These are phyloP conservation scores for Blastomyces parvus DNA, from an alignment of 2,329 filamentous ascomycete genomes.

Conservation along the genomic window DNA sequence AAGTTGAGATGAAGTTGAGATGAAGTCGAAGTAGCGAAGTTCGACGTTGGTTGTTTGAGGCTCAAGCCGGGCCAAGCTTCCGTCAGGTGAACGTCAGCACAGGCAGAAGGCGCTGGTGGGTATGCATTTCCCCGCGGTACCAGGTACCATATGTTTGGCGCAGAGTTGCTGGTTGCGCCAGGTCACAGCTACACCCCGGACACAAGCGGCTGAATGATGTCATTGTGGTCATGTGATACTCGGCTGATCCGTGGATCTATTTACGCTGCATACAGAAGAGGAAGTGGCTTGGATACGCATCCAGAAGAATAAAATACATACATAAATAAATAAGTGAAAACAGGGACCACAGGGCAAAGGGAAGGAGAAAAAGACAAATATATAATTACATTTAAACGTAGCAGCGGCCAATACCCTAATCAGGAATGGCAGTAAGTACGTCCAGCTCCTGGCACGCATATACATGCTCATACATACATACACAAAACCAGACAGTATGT, in stretches of 20 bases:
- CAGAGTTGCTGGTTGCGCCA: background rate
- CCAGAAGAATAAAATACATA: background rate
- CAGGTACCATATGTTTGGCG: background rate
- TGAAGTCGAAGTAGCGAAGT: background rate
- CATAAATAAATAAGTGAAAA: background rate
- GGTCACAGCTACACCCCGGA: background rate
- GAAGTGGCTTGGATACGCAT: no score
- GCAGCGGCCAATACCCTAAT: background rate
- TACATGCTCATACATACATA: background rate
- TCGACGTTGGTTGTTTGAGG: background rate
- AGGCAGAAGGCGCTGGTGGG: background rate
- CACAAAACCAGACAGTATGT: background rate
- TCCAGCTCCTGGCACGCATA: background rate
- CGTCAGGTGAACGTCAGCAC: background rate
- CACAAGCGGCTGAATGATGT: no score
- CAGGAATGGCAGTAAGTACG: no score
- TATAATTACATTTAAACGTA: slow-evolving; percentile 4
- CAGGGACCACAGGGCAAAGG: background rate
- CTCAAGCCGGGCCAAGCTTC: background rate
- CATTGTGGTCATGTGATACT: no score
- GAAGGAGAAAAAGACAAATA: background rate
- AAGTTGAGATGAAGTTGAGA: background rate
- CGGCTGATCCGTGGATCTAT: no score
- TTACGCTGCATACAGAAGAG: no score
- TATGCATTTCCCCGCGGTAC: background rate